Evolutionary conservation across 257 asterid species (phyloP).

Genomic region (Solanum paucissectum): DNA sequence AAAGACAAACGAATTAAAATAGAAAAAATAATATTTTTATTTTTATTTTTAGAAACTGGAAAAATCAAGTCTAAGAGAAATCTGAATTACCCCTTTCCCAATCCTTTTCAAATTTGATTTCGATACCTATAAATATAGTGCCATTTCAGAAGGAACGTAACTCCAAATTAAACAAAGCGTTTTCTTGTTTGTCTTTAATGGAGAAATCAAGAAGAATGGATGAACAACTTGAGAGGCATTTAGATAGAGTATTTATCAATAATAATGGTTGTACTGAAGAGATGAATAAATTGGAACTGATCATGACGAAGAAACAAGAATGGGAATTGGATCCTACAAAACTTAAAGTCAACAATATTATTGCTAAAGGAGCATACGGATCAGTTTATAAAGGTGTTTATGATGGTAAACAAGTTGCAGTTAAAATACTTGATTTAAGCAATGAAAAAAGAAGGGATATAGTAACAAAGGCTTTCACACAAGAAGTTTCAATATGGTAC

Average conservation of each 20-base stretch:
- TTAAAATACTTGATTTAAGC: not conserved
- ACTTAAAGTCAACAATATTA: not conserved
- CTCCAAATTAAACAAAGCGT: too few species aligned
- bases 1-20: too few species aligned
- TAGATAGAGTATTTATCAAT: not conserved
- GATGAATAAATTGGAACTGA: not conserved
- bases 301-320: not conserved
- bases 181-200: not conserved
- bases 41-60: too few species aligned
- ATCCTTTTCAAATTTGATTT: too few species aligned
- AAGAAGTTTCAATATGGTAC: slow-evolving; percentile 7
- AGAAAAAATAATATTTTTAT: too few species aligned
- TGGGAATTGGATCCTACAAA: not conserved
- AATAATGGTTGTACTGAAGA: not conserved
- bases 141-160: too few species aligned
- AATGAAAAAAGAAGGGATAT: not conserved
- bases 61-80: too few species aligned
- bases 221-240: not conserved
- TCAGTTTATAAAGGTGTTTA: not conserved
- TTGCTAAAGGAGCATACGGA: not conserved
- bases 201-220: not conserved
- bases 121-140: too few species aligned
- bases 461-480: not conserved
- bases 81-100: too few species aligned
- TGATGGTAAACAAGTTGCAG: not conserved